Evolutionary conservation across 2,329 filamentous ascomycete species (phyloP).

Genomic region (Parascedosporium putredinis): DNA sequence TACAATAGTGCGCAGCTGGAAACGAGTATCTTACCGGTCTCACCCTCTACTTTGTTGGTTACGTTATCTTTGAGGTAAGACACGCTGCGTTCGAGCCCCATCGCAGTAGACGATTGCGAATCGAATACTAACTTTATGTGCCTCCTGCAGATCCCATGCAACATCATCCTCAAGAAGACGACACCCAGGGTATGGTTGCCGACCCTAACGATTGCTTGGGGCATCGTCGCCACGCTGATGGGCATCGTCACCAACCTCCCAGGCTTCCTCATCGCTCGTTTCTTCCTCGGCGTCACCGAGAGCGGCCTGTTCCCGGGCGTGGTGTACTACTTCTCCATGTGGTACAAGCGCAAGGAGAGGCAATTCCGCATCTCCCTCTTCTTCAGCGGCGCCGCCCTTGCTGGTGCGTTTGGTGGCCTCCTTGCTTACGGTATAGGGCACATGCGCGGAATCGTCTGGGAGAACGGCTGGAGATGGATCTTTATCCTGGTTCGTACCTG

Average conservation of each 20-base stretch:
- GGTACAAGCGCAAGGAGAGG: slow-evolving; percentile 43
- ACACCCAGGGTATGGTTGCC: slow-evolving; percentile 48
- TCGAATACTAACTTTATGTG: too few relatives aligned
- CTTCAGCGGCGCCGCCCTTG: slow-evolving; percentile 43
- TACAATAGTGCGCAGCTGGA: slow-evolving; percentile 26
- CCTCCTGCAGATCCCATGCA: slow-evolving; percentile 54
- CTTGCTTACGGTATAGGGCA: slow-evolving; percentile 44
- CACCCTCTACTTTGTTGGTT: slow-evolving; percentile 56
- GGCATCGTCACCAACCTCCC: slow-evolving; percentile 38
- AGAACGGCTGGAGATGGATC: slow-evolving; percentile 47
- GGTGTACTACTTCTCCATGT: slow-evolving; percentile 41
- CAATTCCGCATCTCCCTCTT: slow-evolving; percentile 46
- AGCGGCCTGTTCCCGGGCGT: slow-evolving; percentile 41
- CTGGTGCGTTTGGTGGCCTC: slow-evolving; percentile 46
- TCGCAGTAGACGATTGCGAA: too few relatives aligned
- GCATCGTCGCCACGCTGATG: slow-evolving; percentile 16
- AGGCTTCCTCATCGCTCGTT: slow-evolving; percentile 41
- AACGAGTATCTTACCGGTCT: slow-evolving; percentile 56
- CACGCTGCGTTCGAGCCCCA: not conserved
- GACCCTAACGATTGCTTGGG: slow-evolving; percentile 45
- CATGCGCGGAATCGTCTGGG: slow-evolving; percentile 41
- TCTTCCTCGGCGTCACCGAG: slow-evolving; percentile 46
- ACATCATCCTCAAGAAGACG: slow-evolving; percentile 50
- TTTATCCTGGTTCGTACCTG: slow-evolving; percentile 40
- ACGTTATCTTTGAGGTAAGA: slow-evolving; percentile 43